Evolutionary conservation across 2,329 filamentous ascomycete species (phyloP).

Genomic region (Epicoccum nigrum): DNA sequence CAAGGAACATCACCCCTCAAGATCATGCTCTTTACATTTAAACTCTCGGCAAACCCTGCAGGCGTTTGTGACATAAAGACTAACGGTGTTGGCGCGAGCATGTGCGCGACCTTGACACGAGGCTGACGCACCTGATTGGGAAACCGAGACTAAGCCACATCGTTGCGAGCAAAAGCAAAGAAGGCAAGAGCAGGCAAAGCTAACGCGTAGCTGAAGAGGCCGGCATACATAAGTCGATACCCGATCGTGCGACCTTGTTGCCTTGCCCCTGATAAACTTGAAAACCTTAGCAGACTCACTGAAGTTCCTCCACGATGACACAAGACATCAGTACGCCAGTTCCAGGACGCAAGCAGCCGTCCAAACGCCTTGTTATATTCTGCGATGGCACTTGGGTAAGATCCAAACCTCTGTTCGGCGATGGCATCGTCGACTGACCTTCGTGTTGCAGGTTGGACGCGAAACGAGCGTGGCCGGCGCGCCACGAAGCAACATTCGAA

Average conservation of each 20-base stretch:
- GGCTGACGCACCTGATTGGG: slow-evolving; percentile 25
- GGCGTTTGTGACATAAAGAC: slow-evolving; percentile 17
- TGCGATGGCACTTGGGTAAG: slow-evolving; percentile 46
- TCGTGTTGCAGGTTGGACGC: slow-evolving; percentile 26
- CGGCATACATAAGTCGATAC: too few relatives aligned
- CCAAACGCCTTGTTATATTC: slow-evolving; percentile 40
- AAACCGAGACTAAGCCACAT: slow-evolving; percentile 12
- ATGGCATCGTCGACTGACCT: neutral
- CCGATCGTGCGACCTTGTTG: too few relatives aligned
- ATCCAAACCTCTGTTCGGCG: neutral
- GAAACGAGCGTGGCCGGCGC: slow-evolving; percentile 37
- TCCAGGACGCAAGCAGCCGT: slow-evolving; percentile 11
- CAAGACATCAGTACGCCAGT: slow-evolving; percentile 16
- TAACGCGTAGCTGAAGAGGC: too few relatives aligned
- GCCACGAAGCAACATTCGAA: slow-evolving; percentile 41
- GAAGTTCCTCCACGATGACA: neutral
- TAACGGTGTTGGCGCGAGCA: slow-evolving; percentile 2
- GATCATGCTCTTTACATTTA: neutral
- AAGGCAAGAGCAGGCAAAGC: slow-evolving; percentile 7
- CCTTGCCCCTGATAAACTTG: too few relatives aligned
- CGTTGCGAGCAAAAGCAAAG: slow-evolving; percentile 1
- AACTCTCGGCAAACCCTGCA: slow-evolving; percentile 12
- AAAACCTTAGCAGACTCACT: too few relatives aligned
- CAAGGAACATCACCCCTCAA: neutral
- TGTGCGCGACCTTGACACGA: slow-evolving; percentile 17